These are phyloP conservation scores for Suillus subluteus DNA, from an alignment of 768 basidiomycete genomes.

Conservation along the genomic window DNA sequence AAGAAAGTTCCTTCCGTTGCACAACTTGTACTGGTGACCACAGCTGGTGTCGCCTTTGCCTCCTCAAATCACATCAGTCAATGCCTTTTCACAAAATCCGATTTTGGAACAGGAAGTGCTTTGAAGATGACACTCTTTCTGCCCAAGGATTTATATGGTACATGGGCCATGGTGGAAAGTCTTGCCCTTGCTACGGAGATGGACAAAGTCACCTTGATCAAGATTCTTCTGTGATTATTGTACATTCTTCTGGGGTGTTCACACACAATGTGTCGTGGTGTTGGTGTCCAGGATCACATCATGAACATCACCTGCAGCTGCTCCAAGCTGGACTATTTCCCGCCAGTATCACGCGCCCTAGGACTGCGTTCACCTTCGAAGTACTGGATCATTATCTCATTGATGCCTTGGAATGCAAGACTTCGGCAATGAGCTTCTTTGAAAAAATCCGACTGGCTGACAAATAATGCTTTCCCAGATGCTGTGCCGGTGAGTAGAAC, in stretches of 20 bases:
- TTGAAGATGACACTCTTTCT: conserved; percentile 17
- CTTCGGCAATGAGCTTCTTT: conserved; percentile 16
- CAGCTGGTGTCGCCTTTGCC: conserved; percentile 4
- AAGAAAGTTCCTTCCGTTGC: no score
- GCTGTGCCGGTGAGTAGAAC: background rate
- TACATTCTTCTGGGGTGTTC: conserved; percentile 12
- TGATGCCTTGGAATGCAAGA: conserved; percentile 19
- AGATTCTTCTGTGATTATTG: background rate
- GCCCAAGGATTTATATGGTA: conserved; percentile 22
- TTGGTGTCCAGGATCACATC: background rate
- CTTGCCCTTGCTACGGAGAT: conserved; percentile 16
- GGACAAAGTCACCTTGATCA: no score
- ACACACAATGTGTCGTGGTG: conserved; percentile 13
- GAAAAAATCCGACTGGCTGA: conserved; percentile 10
- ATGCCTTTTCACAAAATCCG: conserved; percentile 21
- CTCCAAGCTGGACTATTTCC: conserved; percentile 8
- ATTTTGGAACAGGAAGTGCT: conserved; percentile 22
- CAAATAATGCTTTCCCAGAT: conserved; percentile 6
- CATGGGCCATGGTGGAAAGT: conserved; percentile 23
- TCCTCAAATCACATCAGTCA: background rate
- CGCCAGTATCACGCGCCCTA: background rate
- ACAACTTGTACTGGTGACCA: no score
- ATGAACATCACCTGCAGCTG: background rate
- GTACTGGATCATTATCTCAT: conserved; percentile 13
- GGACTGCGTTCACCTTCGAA: conserved; percentile 14